Evolutionary conservation across 1,284 basidiomycete species (phyloP).

Genomic region (Thelephora terrestris): DNA sequence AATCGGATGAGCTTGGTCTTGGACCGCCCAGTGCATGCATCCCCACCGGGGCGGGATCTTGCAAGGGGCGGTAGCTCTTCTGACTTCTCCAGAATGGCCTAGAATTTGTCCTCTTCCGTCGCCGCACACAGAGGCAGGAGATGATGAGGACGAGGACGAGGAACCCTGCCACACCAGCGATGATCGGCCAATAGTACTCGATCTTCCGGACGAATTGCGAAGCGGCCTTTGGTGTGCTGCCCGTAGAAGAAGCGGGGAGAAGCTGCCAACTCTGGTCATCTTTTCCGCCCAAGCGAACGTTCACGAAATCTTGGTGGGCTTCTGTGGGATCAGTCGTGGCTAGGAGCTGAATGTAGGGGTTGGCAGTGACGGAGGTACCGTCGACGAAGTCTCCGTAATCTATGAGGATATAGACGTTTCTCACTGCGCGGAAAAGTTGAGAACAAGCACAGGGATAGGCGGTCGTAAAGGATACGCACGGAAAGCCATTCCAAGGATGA

Average conservation of each 20-base stretch:
- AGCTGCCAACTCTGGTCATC: constrained; percentile 13
- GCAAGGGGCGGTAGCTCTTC: constrained; percentile 7
- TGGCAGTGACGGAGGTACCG: constrained; percentile 14
- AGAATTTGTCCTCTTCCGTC: neutral
- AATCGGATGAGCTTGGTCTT: neutral
- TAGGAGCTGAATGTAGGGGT: constrained; percentile 26
- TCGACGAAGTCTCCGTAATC: constrained; percentile 29
- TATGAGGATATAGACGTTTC: constrained; percentile 25
- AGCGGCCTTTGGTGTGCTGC: neutral
- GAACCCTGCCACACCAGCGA: constrained; percentile 2
- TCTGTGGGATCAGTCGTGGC: constrained; percentile 18
- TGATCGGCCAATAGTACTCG: constrained; percentile 5
- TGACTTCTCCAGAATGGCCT: neutral
- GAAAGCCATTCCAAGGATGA: constrained; percentile 25
- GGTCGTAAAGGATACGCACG: constrained; percentile 9
- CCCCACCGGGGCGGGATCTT: constrained; percentile 9
- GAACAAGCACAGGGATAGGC: neutral
- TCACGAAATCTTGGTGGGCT: constrained; percentile 24
- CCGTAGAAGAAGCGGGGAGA: neutral
- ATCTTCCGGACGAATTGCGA: constrained; percentile 4
- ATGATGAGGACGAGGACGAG: neutral
- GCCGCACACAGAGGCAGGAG: constrained; percentile 1
- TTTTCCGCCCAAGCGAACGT: constrained; percentile 16
- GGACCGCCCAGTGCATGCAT: constrained; percentile 4
- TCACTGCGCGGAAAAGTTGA: constrained; percentile 16